Evolutionary conservation across 331 rosid species (phyloP), one percentile per base, ranked within the genome.

Genomic region (Acacia pycnantha): DNA sequence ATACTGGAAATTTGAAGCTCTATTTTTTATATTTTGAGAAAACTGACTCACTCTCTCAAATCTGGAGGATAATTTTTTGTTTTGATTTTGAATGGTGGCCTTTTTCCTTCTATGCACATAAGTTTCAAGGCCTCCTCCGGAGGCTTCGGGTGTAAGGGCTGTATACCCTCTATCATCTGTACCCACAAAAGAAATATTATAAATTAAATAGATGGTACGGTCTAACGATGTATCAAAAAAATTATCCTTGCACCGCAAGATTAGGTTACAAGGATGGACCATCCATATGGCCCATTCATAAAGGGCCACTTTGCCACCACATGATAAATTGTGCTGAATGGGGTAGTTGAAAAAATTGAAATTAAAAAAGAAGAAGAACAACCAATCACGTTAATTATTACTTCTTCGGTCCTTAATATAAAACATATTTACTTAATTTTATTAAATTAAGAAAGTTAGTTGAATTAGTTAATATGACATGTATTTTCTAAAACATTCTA

Each of bases 111-210:
- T 81, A 86, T 58, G 82, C 98, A 94, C 93, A 94, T 70, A 78
- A 90, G 70, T 79, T 75, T 85, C 69, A 82, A 44, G 58, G 86
- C 93, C 87, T 94, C 99, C 85, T 92, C 99, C 11, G 90, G 35
- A 73, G 92, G 56, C 87, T 66, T 90, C 40, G 93, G 94, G 86
- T 92, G 91, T 85, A 92, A 85, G 66, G 97, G 90, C 33, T 83
- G 94, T 66, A 82, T 15, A 48, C 99, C 99, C 91, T 96, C 99
- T 53, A 92, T 73, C 98, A 96, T 96, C 99, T 96, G 84, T 51
- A 84, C 29, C 62, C 74, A 81, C 18, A 58, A 79, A 51, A 78
- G 65, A 31, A 35, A 67, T 40, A 58, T 43, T 74, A 40, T 73
- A 40, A 27, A 22, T 54, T 66, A 54, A 68, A 26, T 18, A 16